Percentiles rank a stretch among this genome's conserved stretches.
Evolutionary conservation across 1,139 yeast species (phyloP).

Genomic region (Lodderomyces metapsilosis): DNA sequence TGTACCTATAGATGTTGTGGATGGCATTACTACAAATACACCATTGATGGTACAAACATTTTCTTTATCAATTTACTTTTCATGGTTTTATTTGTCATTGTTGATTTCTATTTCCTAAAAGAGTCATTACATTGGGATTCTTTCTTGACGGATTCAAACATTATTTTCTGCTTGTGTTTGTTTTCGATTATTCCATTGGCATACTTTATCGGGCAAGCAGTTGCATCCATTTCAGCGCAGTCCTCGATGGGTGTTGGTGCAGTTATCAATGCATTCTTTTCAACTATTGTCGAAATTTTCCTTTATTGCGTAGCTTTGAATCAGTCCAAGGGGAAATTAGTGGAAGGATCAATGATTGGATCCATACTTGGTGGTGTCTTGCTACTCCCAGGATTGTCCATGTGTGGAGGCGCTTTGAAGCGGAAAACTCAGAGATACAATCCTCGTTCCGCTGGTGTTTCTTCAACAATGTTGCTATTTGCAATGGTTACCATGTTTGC

Average conservation of each 20-base stretch:
- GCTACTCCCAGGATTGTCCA: slow-evolving; percentile 87
- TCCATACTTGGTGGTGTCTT: slow-evolving; percentile 91
- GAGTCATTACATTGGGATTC: slow-evolving; percentile 46
- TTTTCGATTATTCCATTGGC: slow-evolving; percentile 91
- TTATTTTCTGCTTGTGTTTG: slow-evolving; percentile 73
- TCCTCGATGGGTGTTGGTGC: slow-evolving; percentile 99
- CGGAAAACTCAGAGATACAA: slow-evolving; percentile 93
- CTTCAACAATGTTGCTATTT: slow-evolving; percentile 90
- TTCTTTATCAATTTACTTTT: slow-evolving; percentile 82
- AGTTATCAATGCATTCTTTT: slow-evolving; percentile 94
- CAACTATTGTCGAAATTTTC: slow-evolving; percentile 91
- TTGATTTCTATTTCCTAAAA: slow-evolving; percentile 68
- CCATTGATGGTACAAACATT: slow-evolving; percentile 93
- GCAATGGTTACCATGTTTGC: slow-evolving; percentile 92
- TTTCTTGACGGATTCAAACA: slow-evolving; percentile 58
- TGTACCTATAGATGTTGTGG: slow-evolving; percentile 95
- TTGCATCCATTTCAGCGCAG: slow-evolving; percentile 96
- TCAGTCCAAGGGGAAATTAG: slow-evolving; percentile 83
- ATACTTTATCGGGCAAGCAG: slow-evolving; percentile 97
- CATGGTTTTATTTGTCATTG: slow-evolving; percentile 78
- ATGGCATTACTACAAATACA: slow-evolving; percentile 87
- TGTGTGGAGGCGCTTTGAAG: slow-evolving; percentile 94
- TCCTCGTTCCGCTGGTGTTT: slow-evolving; percentile 95
- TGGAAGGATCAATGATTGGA: slow-evolving; percentile 97
- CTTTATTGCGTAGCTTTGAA: slow-evolving; percentile 87